Base-by-base conservation (phyloP, 345 rosid genomes). In the Eucalyptus curtisii region DNA sequence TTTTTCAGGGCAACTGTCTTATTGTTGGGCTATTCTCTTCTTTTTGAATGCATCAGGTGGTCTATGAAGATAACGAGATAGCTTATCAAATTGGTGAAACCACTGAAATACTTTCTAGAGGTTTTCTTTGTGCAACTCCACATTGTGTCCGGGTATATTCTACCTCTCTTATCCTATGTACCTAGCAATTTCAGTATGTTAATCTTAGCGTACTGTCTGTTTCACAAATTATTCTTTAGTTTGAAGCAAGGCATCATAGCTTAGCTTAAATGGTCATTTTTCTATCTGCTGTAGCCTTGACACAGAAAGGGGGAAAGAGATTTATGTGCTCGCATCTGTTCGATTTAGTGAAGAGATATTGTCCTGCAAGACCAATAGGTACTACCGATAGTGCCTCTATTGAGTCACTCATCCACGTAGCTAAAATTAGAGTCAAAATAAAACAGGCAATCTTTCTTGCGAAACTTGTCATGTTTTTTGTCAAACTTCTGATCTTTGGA, bases 21-120 rank as follows among this genome's bases (percentile, higher is more conserved):
- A 40, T 88, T 85, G 16, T 79, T 85, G 33, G 19, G 30, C 15
- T 27, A 45, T 49, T 88, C 66, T 79, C 86, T 42, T 76, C 89
- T 66, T 53, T 66, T 71, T 71, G 27, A 71, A 85, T 90, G 86
- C 33, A 12, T 79, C 89, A 97, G 99, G 99, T 92, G 92, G 94
- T 93, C 33, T 96, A 91, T 92, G 96, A 95, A 87, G 96, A 94
- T 91, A 94, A 96, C 90, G 96, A 97, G 92, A 95, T 97, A 91
- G 99, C 99, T 81, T 97, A 96, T 92, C 99, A 97, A 92, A 94
- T 97, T 90, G 99, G 99, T 48, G 99, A 97, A 94, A 97, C 99
- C 81, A 92, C 98, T 68, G 94, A 94, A 90, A 94, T 96, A 90
- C 90, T 96, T 47, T 96, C 98, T 64, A 88, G 92, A 86, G 98